These are phyloP conservation scores for Polychaeton citri DNA, from an alignment of 2,329 filamentous ascomycete species.

Conservation along the genomic window DNA sequence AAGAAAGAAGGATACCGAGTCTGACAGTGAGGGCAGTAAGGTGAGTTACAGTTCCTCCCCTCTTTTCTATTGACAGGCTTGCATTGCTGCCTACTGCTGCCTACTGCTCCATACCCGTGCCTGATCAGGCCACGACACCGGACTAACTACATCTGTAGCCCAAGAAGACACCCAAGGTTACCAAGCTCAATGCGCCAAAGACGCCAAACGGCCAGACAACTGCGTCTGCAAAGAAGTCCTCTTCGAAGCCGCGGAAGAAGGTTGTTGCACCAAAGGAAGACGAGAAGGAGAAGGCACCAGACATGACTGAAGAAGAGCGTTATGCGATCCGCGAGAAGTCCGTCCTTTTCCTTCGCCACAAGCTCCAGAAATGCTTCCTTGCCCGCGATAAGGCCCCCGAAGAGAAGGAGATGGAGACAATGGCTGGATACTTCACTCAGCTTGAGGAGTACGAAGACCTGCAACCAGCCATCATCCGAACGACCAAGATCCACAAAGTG, in stretches of 20 bases:
- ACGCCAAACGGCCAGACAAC: conserved; percentile 24
- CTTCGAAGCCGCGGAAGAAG: conserved; percentile 48
- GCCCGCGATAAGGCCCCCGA: conserved; percentile 74
- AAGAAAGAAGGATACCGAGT: conserved; percentile 59
- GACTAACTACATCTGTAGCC: no score
- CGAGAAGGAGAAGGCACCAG: conserved; percentile 42
- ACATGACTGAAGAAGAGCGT: conserved; percentile 41
- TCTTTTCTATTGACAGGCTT: neutral
- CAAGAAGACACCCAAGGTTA: conserved; percentile 36
- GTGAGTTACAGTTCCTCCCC: conserved; percentile 15
- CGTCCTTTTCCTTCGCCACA: conserved; percentile 87
- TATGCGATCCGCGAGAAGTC: conserved; percentile 47
- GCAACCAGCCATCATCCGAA: conserved; percentile 76
- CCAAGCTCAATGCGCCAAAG: conserved; percentile 33
- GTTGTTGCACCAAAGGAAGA: conserved; percentile 34
- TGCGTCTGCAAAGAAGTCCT: conserved; percentile 22
- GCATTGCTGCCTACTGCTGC: no score
- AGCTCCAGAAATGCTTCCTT: conserved; percentile 86
- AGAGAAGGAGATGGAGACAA: conserved; percentile 66
- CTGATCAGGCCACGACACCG: no score
- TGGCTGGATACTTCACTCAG: conserved; percentile 66
- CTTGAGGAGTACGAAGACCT: conserved; percentile 71
- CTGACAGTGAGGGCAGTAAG: conserved; percentile 58
- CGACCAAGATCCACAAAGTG: conserved; percentile 97
- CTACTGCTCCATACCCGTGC: no score